Evolutionary conservation across 2,329 filamentous ascomycete genomes (phyloP), one percentile per base, ranked within the genome.

Genomic region (Cladosporium sp.): DNA sequence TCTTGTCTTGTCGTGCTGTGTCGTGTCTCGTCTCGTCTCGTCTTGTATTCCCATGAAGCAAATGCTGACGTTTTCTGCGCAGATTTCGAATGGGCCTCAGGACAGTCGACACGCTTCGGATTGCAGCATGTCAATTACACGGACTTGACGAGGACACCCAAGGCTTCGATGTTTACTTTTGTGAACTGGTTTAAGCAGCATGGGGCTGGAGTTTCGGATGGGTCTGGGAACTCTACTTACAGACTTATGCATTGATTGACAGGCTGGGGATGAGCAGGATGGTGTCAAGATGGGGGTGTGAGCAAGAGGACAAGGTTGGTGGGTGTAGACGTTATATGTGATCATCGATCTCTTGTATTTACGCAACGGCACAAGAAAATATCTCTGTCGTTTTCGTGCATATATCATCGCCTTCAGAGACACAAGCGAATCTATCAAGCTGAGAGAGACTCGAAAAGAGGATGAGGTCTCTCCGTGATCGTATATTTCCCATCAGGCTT

Each of bases 81-180:
- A 50, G 48, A 50, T 19, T 50, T 68, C 43, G 67, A 70, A 51
- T 69, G 66, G 67, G 48, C 39, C 7, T 50, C 48, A 2, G 48
- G 72, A 1, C 57, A 59, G 25, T 49, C 54, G 6, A 60, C 61
- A 0, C 63, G 62, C 43, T 69, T 69, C 52, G 67, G 67, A 0
- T 58, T 68, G 47, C 65, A 67, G 40, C 56, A 67, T 50, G 61
- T 67, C 15, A 68, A 69, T 42, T 57, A 65, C 7, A 67, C 64
- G 22, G 63, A 61, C n/a, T 59, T 66, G 51, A 63, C 66, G 51
- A 54, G 67, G 43, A 57, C 56, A 25, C 68, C 65, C 49, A 69
- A 70, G 56, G 66, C 67, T 7, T 68, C 62, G 49, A 66, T 68
- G 53, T 70, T 69, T 51, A 61, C 67, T 38, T 67, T 68, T 50